Base-by-base conservation (phyloP, 768 basidiomycete species). In the Tubosaeta sp. region DNA sequence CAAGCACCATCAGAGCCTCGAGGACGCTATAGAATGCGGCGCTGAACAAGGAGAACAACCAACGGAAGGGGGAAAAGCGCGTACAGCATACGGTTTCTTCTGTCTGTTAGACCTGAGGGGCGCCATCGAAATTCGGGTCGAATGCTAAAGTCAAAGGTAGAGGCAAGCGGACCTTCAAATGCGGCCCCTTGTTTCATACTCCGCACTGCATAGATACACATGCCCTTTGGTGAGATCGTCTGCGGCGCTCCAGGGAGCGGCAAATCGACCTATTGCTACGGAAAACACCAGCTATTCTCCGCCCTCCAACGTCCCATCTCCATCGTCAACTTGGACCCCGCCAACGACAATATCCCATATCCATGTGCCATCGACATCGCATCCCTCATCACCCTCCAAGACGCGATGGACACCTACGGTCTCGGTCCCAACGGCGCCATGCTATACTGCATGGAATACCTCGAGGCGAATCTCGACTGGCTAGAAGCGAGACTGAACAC, bases 361-460 rank as follows among this genome's bases (percentile, higher is more conserved):
- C 93, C 93, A 27, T 95, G 92, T 65, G 83, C 88, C 0, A 75
- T 99, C 65, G 84, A 89, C 65, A 88, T 98, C 46, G 77, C 88
- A 1, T 82, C 82, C 0, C 80, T 98, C 50, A 89, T 99, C 66
- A 92, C 87, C 0, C 81, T 98, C 34, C 74, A 86, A 44, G 88
- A 92, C 60, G 92, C 83, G 16, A 97, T 97, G 95, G 70, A 83
- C 12, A 82, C 84, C 48, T 82, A 87, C 59, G 81, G 82, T 0
- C 77, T 99, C 1, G 97, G 97, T 0, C 97, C 97, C 0, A 99
- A 99, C 59, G 97, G 97, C 13, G 95, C 83, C 6, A 91, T 97
- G 86, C 71, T 98, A 26, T 98, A 93, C 63, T 95, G 93, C 65
- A 88, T 97, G 81, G 95, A 97, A 65, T 97, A 97, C 63, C 80